Evolutionary conservation across 768 basidiomycete species (phyloP), one percentile per base, ranked within the genome.

Genomic region (Mycena olivaceomarginata): DNA sequence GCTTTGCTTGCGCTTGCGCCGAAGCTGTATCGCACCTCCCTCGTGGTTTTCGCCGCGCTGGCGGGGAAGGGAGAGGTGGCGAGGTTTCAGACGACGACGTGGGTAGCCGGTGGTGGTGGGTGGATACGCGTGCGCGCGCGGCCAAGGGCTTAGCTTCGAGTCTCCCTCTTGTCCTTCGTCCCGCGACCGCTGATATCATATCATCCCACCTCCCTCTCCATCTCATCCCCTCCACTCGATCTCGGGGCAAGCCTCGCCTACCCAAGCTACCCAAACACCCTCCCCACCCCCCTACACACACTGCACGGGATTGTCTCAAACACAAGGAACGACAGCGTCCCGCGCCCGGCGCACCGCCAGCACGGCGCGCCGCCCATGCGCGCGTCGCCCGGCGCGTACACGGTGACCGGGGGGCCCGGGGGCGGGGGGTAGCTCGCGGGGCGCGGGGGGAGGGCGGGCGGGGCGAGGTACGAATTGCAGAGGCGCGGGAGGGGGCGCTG

Each of bases 341-440:
- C 95, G 31, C 84, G 82, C 4, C 96, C 96, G 45, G 87, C 85
- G 81, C 95, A 96, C 37, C 88, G 85, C 91, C 89, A 91, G 83
- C 96, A 96, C 78, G 89, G 68, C 59, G 84, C 79, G 0, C 96
- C 95, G 4, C 95, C 95, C 11, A 96, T 84, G 63, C 95, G 84
- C 25, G 93, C 88, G 82, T 96, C 95, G 3, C 95, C 95, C 0
- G 95, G 90, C 0, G 75, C 76, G 68, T 94, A 90, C 4, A 93
- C 87, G 25, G 25, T 25, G 25, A 25, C 25, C 25, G 25, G 25
- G 25, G 25, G 25, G 2, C 25, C 13, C 18, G 63, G 13, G 12
- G 43, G 43, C 11, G 59, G 6, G 4, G 59, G 59, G 31, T 39
- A 8, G n/a, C 53, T n/a, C 4, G 53, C 53, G n/a, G 53, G 53